Percentiles rank a stretch among this genome's conserved stretches.
These are phyloP conservation scores for Pholiota conissans DNA, from an alignment of 768 basidiomycete genomes.

Conservation along the genomic window DNA sequence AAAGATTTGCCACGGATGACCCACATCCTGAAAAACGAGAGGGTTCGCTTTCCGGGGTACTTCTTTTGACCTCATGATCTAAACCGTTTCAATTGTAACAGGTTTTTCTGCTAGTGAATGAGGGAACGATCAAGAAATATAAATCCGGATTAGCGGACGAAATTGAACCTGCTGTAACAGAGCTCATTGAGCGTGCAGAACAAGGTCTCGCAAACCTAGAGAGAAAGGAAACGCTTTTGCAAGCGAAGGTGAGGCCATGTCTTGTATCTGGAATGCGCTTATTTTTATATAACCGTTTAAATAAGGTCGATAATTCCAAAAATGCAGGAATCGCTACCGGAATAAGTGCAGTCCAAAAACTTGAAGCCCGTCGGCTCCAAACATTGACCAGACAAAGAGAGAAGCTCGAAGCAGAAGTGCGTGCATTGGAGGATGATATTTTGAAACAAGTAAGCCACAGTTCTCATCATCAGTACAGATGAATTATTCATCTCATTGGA, in stretches of 20 bases:
- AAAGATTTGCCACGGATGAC: conserved; percentile 71
- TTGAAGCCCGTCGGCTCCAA: conserved; percentile 66
- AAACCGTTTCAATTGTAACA: conserved; percentile 24
- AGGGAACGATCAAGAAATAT: conserved; percentile 70
- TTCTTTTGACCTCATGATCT: too few species aligned
- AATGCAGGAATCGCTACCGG: conserved; percentile 42
- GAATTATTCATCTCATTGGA: background rate
- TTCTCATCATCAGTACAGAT: background rate
- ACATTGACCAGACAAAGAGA: conserved; percentile 66
- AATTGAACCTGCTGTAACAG: conserved; percentile 77
- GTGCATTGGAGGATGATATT: conserved; percentile 61
- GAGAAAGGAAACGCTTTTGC: conserved; percentile 61
- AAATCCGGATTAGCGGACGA: conserved; percentile 77
- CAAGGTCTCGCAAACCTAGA: conserved; percentile 60
- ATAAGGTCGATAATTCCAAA: conserved; percentile 57
- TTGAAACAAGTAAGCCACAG: conserved; percentile 48
- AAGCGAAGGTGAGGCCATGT: conserved; percentile 54
- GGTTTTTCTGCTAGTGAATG: conserved; percentile 77
- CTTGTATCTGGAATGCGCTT: background rate
- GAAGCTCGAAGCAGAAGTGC: conserved; percentile 63
- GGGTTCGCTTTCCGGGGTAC: too few species aligned
- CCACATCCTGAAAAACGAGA: conserved; percentile 64
- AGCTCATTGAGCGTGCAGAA: conserved; percentile 71
- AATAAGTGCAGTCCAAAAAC: conserved; percentile 57
- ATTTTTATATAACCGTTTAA: background rate